Base-by-base conservation (phyloP, 805 yeast species). In the Yarrowia keelungensis region DNA sequence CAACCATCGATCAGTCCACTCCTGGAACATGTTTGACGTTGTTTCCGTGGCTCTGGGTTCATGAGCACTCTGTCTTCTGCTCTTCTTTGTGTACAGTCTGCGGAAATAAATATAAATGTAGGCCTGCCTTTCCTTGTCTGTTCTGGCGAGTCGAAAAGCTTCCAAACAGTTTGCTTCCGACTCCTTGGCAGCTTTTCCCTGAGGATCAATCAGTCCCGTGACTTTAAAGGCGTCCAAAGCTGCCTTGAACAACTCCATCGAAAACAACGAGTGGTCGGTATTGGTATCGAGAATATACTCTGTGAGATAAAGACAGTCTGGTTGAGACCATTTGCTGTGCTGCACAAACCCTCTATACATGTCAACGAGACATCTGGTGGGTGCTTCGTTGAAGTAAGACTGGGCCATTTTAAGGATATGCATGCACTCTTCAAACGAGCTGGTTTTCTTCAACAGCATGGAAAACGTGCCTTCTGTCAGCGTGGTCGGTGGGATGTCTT, bases 41-140 rank as follows among this genome's bases (percentile, higher is more conserved):
- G 32, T 26, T 26, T 26, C 7, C 32, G 32, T 26, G 7, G 32
- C 32, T 5, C 7, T 26, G 32, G 32, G 32, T 5, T 26, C 32
- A 5, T 3, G 32, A 5, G 32, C 32, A 5, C 7, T 26, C 32
- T 26, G 39, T 38, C 39, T 10, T 38, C 39, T 26, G 39, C 8
- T 5, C 39, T 38, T 11, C 39, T 38, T 26, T 3, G 7, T 26
- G 39, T 59, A 51, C 32, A 59, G 39, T 10, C 35, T 5, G 5
- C 16, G 47, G 9, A 62, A 62, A 62, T 62, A 62, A 62, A 62
- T 62, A 62, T 15, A 62, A 38, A 62, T n/a, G 26, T 47, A 62
- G 5, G 47, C 54, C 43, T 47, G 56, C 5, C 10, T n/a, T 39
- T 62, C 67, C 8, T 22, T 14, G 19, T 15, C 38, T 7, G 56